Evolutionary conservation across 2,329 filamentous ascomycete genomes (phyloP), one percentile per base, ranked within the genome.

Genomic region (Paracamarosporium sp.): DNA sequence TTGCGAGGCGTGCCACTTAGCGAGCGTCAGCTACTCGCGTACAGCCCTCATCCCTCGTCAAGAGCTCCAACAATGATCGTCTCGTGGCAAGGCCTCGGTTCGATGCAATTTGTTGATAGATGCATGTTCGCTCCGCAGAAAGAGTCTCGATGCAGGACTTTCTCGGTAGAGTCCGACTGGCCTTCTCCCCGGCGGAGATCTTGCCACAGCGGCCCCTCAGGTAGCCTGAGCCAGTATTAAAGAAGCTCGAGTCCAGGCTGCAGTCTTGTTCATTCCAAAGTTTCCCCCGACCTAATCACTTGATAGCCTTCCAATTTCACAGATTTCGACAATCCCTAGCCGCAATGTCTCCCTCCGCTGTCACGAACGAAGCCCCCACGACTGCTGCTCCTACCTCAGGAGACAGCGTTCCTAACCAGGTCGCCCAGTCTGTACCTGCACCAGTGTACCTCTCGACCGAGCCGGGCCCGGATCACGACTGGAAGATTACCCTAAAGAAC

Each of bases 381-480:
- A 55, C 60, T 43, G 56, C 65, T 47, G 30, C 66, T 25, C 48
- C 59, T 36, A 53, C 56, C 12, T 64, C 57, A 30, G 58, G 27
- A 8, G 53, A 50, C 40, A 44, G 36, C 46, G 50, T 50, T n/a
- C 62, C 44, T 5, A 33, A 70, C 30, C 46, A 48, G 41, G 58
- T 67, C 45, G 56, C 65, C 45, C 67, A 73, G 51, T 63, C 66
- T 27, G 57, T 66, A 33, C 57, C 67, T 38, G 74, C 71, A 60
- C 66, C 70, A 59, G 64, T 74, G 6, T 77, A 75, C 28, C 67
- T 81, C 17, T 74, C 71, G 55, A 82, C 80, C 41, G 70, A 79
- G 62, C 80, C 80, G 0, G 67, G 71, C n/a, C 67, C 77, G n/a
- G 71, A 80, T 53, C 76, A 78, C 57, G 77, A 76, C 69, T 82